phyloP scores from a whole-genome alignment of 2,329 filamentous ascomycete species.

The Amauroascus verrucosus region DNA sequence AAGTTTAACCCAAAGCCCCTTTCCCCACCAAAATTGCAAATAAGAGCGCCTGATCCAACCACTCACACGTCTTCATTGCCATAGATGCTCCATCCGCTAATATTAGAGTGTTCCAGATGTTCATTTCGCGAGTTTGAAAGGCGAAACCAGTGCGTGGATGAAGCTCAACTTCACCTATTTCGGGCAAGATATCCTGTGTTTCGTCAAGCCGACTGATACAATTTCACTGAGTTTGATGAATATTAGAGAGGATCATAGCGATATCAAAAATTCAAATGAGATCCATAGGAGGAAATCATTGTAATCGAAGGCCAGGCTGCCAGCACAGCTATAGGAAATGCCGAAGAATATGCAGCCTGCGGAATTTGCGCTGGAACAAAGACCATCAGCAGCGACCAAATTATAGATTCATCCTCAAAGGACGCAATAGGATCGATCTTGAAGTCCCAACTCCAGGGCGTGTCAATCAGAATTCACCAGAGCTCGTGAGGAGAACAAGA shows the following conservation, averaged over 20 bases:
- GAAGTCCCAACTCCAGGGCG: background rate
- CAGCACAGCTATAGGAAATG: too few relatives aligned
- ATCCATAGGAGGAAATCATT: too few relatives aligned
- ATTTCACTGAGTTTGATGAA: too few relatives aligned
- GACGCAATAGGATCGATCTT: background rate
- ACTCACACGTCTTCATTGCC: background rate
- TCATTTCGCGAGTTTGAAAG: too few relatives aligned
- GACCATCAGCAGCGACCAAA: too few relatives aligned
- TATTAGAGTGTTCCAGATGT: background rate
- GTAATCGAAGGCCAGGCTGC: too few relatives aligned
- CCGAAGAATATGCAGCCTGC: too few relatives aligned
- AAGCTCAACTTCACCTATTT: background rate
- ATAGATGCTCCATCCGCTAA: background rate
- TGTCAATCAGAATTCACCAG: background rate
- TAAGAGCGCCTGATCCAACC: background rate
- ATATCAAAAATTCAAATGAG: too few relatives aligned
- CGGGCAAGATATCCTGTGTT: conserved; percentile 4
- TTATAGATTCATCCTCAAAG: background rate
- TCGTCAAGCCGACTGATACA: too few relatives aligned
- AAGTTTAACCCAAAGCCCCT: background rate
- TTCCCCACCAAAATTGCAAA: background rate
- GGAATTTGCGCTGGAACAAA: too few relatives aligned
- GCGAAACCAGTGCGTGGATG: background rate
- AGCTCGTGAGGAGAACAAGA: background rate
- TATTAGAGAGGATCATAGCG: too few relatives aligned